phyloP scores from a whole-genome alignment of 768 basidiomycete genomes.

The Collybia sp. region DNA sequence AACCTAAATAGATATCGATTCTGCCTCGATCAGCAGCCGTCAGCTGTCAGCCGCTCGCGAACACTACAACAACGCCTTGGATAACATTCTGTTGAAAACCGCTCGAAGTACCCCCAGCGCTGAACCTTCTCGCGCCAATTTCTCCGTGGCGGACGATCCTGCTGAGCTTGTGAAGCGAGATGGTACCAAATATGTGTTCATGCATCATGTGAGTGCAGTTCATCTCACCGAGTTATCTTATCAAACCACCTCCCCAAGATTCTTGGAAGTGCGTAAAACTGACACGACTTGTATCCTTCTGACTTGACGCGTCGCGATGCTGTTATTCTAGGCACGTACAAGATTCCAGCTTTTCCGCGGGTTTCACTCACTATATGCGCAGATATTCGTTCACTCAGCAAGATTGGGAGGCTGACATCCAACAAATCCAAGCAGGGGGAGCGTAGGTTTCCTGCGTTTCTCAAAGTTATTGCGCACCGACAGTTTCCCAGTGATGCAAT shows the following conservation, averaged over 20 bases:
- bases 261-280: constrained; percentile 36
- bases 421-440: constrained; percentile 33
- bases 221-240: not conserved
- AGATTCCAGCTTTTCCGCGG: not conserved
- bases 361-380: not conserved
- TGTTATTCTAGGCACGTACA: constrained; percentile 35
- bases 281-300: not conserved
- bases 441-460: constrained; percentile 25
- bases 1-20: too few species aligned
- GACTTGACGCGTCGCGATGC: not conserved
- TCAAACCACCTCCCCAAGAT: constrained; percentile 23
- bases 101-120: too few species aligned
- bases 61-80: too few species aligned
- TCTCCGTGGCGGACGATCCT: constrained; percentile 12
- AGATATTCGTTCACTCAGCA: constrained; percentile 34
- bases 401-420: constrained; percentile 39
- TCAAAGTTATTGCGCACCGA: constrained; percentile 21
- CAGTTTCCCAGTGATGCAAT: constrained; percentile 43
- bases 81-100: too few species aligned
- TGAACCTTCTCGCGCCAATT: too few species aligned
- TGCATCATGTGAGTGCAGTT: constrained; percentile 39
- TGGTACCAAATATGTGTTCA: constrained; percentile 45
- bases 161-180: constrained; percentile 30
- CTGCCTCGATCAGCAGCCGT: too few species aligned
- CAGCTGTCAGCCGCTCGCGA: too few species aligned